phyloP scores from a whole-genome alignment of 1,284 basidiomycete genomes.

The Microstroma glucosiphilum region DNA sequence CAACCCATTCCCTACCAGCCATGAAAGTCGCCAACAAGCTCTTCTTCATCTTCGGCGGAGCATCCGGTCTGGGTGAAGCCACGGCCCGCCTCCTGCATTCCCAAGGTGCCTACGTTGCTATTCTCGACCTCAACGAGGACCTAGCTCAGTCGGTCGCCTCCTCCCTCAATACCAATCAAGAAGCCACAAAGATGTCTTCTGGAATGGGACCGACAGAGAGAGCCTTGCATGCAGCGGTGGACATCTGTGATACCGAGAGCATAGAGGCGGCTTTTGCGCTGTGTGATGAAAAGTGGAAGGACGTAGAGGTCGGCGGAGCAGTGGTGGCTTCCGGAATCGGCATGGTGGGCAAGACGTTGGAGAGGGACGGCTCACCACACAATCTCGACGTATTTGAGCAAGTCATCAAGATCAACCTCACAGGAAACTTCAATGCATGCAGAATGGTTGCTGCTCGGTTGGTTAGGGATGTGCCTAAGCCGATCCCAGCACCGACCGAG shows the following conservation, averaged over 20 bases:
- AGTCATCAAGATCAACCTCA: conserved; percentile 47
- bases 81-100: conserved; percentile 27
- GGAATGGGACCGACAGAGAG: conserved; percentile 6
- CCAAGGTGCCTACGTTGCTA: conserved; percentile 35
- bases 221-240: conserved; percentile 32
- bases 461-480: conserved; percentile 27
- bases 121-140: conserved; percentile 39
- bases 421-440: conserved; percentile 51
- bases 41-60: conserved; percentile 43
- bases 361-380: conserved; percentile 30
- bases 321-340: conserved; percentile 50
- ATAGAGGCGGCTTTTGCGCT: conserved; percentile 33
- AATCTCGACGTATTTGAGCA: conserved; percentile 42
- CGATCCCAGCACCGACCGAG: conserved; percentile 22
- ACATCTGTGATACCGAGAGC: conserved; percentile 41
- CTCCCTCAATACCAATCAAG: conserved; percentile 10
- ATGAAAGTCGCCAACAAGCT: conserved; percentile 40
- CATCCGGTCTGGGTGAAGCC: conserved; percentile 46
- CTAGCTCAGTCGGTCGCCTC: conserved; percentile 19
- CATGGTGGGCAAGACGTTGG: conserved; percentile 49
- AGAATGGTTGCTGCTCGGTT: conserved; percentile 47
- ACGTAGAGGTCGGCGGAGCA: conserved; percentile 41
- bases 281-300: conserved; percentile 30
- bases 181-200: neutral
- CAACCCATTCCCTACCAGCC: neutral